A percentile compares a stretch with the other conserved stretches of the same genome.
These are phyloP conservation scores for Malassezia equina DNA, from an alignment of 1,284 basidiomycete species.

Conservation along the genomic window DNA sequence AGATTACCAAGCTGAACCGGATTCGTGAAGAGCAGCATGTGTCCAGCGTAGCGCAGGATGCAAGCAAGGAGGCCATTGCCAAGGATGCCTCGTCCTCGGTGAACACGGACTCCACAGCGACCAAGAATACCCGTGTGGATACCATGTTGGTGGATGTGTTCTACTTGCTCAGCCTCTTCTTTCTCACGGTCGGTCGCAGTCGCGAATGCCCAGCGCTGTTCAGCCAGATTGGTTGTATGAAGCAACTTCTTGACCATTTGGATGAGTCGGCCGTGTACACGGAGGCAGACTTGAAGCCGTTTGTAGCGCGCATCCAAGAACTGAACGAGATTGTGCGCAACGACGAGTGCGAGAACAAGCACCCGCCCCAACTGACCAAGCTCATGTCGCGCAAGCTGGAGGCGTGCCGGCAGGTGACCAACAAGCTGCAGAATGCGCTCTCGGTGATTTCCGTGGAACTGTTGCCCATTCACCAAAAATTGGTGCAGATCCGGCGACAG, in stretches of 20 bases:
- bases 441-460: slow-evolving; percentile 47
- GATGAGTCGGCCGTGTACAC: slow-evolving; percentile 46
- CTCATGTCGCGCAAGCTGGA: slow-evolving; percentile 81
- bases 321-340: slow-evolving; percentile 41
- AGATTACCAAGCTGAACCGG: slow-evolving; percentile 78
- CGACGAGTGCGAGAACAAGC: slow-evolving; percentile 60
- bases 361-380: slow-evolving; percentile 76
- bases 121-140: slow-evolving; percentile 41
- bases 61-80: not conserved
- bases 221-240: slow-evolving; percentile 45
- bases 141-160: slow-evolving; percentile 48
- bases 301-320: slow-evolving; percentile 35
- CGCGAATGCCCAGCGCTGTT: slow-evolving; percentile 44
- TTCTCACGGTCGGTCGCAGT: slow-evolving; percentile 46
- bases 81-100: not conserved
- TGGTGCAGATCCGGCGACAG: slow-evolving; percentile 78
- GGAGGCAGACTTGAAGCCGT: slow-evolving; percentile 43
- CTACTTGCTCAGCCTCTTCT: slow-evolving; percentile 44
- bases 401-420: slow-evolving; percentile 57
- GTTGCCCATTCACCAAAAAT: slow-evolving; percentile 54
- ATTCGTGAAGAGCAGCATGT: slow-evolving; percentile 59
- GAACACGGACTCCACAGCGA: slow-evolving; percentile 10
- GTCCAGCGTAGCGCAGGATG: slow-evolving; percentile 7
- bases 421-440: slow-evolving; percentile 37
- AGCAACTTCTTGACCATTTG: slow-evolving; percentile 46